Evolutionary conservation across 352 stramenopile species (phyloP).

Genomic region (Phytopythium montanum): DNA sequence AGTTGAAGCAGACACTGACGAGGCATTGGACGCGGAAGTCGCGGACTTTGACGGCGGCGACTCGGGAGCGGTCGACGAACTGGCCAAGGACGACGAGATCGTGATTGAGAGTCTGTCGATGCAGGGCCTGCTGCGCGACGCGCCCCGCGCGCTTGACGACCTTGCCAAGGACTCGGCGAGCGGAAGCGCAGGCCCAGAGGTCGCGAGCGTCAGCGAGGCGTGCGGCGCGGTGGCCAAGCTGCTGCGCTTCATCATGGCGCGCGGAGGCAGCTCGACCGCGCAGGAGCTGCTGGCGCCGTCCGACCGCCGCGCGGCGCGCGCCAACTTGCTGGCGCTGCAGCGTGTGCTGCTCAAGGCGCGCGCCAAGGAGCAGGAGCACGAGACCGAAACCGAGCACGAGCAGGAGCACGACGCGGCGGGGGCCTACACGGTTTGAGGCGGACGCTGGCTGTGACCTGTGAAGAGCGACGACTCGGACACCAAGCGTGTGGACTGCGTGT

Average conservation of each 20-base stretch:
- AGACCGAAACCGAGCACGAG: not conserved
- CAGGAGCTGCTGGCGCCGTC: constrained; percentile 17
- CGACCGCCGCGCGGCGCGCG: constrained; percentile 37
- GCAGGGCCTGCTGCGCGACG: constrained; percentile 47
- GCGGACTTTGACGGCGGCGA: constrained; percentile 43
- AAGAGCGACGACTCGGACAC: constrained; percentile 6
- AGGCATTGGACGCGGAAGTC: constrained; percentile 31
- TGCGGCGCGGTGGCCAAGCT: constrained; percentile 33
- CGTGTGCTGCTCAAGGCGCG: constrained; percentile 46
- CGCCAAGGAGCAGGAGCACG: constrained; percentile 31
- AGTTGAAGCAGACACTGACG: constrained; percentile 8
- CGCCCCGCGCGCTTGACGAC: constrained; percentile 21
- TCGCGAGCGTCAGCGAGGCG: constrained; percentile 33
- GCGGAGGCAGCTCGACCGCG: constrained; percentile 23
- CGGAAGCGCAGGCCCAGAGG: constrained; percentile 9
- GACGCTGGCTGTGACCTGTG: constrained; percentile 1
- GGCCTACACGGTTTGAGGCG: constrained; percentile 38
- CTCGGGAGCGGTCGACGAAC: constrained; percentile 17
- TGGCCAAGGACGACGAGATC: constrained; percentile 58
- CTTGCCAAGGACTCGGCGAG: constrained; percentile 21
- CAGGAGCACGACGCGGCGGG: constrained; percentile 18
- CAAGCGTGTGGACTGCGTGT: not conserved
- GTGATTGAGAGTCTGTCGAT: constrained; percentile 54
- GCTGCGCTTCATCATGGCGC: constrained; percentile 40
- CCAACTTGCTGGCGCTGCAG: constrained; percentile 48